Percentiles rank a stretch among this genome's conserved stretches.
Evolutionary conservation across 2,329 filamentous ascomycete species (phyloP).

Genomic region (Colletotrichum eremochloae): DNA sequence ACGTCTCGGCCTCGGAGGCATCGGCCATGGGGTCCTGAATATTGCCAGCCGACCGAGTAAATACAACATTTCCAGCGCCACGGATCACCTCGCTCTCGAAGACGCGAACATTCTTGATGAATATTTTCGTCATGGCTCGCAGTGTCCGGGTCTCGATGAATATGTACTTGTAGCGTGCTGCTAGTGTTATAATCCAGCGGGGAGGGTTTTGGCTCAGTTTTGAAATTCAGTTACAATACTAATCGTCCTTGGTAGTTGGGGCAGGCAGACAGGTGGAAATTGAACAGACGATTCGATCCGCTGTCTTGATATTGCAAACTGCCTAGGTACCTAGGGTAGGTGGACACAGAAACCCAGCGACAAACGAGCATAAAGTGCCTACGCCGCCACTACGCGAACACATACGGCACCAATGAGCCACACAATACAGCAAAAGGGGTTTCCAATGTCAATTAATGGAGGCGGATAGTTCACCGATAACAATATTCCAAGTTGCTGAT

Average conservation of each 20-base stretch:
- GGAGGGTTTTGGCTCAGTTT: neutral
- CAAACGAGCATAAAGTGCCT: neutral
- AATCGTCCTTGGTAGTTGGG: neutral
- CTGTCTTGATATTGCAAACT: neutral
- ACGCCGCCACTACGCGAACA: neutral
- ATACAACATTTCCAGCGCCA: neutral
- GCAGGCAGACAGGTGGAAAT: neutral
- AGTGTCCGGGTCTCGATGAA: neutral
- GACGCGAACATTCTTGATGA: conserved; percentile 29
- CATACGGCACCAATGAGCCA: neutral
- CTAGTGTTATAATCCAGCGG: neutral
- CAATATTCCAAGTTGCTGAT: neutral
- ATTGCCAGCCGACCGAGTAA: conserved; percentile 22
- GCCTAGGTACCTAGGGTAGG: neutral
- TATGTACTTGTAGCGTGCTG: neutral
- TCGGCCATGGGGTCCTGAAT: neutral
- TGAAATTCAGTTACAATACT: neutral
- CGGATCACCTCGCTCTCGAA: conserved; percentile 42
- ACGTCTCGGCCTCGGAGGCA: conserved; percentile 2
- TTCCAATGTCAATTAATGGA: neutral
- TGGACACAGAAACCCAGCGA: neutral
- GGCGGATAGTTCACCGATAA: neutral
- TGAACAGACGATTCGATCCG: neutral
- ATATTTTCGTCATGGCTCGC: conserved; percentile 14
- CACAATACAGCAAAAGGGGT: neutral